Percentiles rank a stretch among this genome's conserved stretches.
These are phyloP conservation scores for Gnetum montanum DNA, from an alignment of 75 land plant species.

Conservation along the genomic window DNA sequence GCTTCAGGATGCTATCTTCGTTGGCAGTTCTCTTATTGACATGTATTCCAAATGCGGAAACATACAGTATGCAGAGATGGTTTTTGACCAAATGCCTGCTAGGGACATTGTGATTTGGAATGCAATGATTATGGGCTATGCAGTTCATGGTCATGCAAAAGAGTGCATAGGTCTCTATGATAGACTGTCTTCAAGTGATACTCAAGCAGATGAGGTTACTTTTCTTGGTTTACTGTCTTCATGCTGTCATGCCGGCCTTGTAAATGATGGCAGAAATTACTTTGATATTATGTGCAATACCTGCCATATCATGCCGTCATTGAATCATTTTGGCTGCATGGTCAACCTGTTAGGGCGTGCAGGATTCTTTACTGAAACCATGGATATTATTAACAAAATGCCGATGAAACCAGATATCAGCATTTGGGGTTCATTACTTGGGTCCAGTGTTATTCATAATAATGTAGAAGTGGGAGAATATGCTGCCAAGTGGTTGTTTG, in stretches of 20 bases:
- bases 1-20: slow-evolving; percentile 1
- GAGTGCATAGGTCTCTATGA: not conserved
- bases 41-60: too few species aligned
- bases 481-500: not conserved
- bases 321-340: slow-evolving; percentile 13
- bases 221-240: slow-evolving; percentile 14
- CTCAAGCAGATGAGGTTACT: slow-evolving; percentile 9
- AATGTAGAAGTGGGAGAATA: slow-evolving; percentile 6
- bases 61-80: too few species aligned
- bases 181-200: slow-evolving; percentile 6
- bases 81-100: not conserved
- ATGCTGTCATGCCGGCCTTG: slow-evolving; percentile 15
- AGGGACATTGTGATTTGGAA: slow-evolving; percentile 5
- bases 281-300: slow-evolving; percentile 1
- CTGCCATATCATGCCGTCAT: not conserved
- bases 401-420: slow-evolving; percentile 3
- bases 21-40: slow-evolving; percentile 18
- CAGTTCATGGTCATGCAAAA: slow-evolving; percentile 7
- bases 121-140: slow-evolving; percentile 9
- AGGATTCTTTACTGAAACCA: slow-evolving; percentile 8
- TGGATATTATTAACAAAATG: slow-evolving; percentile 4
- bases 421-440: slow-evolving; percentile 8
- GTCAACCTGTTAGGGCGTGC: slow-evolving; percentile 11
- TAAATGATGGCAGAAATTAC: slow-evolving; percentile 3
- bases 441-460: slow-evolving; percentile 6